These are phyloP conservation scores for Neurospora sublineolata DNA, from an alignment of 495 filamentous ascomycete genomes.

Conservation along the genomic window DNA sequence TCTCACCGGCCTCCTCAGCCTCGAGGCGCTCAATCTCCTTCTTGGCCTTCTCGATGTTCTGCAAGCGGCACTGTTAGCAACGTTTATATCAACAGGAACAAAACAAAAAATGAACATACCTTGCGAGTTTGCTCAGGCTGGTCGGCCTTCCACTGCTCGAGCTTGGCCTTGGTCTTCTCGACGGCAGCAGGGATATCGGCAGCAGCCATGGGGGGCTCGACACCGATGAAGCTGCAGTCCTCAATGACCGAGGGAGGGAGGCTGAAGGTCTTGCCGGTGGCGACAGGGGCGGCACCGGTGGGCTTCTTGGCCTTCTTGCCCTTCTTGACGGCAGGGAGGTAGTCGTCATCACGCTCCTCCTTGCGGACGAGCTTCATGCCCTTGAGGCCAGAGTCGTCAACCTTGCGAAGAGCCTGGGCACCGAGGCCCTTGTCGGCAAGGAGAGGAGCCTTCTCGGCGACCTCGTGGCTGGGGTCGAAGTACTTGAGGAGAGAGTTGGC, in stretches of 20 bases:
- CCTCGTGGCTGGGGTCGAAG: conserved; percentile 64
- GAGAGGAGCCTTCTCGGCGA: conserved; percentile 51
- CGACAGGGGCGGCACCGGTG: conserved; percentile 28
- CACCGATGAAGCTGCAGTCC: conserved; percentile 68
- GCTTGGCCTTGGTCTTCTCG: conserved; percentile 85
- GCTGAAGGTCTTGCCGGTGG: conserved; percentile 58
- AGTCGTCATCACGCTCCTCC: conserved; percentile 75
- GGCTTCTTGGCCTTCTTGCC: conserved; percentile 77
- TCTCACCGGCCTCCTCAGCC: conserved; percentile 38
- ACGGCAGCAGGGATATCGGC: conserved; percentile 62
- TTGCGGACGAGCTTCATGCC: conserved; percentile 69
- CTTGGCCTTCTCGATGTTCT: conserved; percentile 70
- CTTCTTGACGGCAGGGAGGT: conserved; percentile 78
- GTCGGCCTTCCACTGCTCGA: conserved; percentile 85
- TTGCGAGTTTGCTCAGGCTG: conserved; percentile 84
- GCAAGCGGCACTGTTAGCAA: conserved; percentile 44
- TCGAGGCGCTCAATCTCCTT: conserved; percentile 53
- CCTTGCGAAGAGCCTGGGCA: conserved; percentile 67
- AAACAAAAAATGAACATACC: conserved; percentile 40
- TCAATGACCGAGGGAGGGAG: conserved; percentile 82
- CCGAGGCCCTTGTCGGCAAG: conserved; percentile 49
- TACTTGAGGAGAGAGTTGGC: conserved; percentile 77
- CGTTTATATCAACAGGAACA: conserved; percentile 1
- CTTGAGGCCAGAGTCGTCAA: conserved; percentile 67
- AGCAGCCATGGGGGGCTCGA: conserved; percentile 78